Conservation (phyloP, 179 eudicot genomes). For the Spinacia oleracea region DNA sequence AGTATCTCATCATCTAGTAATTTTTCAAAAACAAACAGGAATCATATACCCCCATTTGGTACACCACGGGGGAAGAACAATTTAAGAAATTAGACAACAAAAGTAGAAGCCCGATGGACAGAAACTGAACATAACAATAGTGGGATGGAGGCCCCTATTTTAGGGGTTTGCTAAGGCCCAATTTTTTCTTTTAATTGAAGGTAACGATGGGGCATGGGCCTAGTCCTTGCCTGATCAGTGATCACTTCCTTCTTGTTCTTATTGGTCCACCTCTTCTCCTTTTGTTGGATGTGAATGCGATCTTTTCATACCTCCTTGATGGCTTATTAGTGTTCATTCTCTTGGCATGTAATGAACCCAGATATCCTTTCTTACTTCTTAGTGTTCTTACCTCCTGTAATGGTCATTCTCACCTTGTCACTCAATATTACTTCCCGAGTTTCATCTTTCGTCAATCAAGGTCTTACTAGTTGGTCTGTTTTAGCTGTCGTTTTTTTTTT, state of each 20-base stretch:
- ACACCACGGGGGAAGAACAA: too few species aligned
- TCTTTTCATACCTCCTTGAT: background rate
- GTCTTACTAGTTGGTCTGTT: background rate
- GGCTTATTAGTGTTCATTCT: background rate
- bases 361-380: too few species aligned
- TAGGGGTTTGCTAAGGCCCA: background rate
- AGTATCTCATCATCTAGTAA: too few species aligned
- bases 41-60: too few species aligned
- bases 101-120: too few species aligned
- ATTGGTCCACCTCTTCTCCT: background rate
- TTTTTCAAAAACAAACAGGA: too few species aligned
- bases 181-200: background rate
- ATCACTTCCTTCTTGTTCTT: background rate
- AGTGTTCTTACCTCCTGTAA: background rate
- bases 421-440: background rate
- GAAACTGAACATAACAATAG: background rate
- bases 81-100: too few species aligned
- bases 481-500: background rate
- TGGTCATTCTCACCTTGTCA: background rate
- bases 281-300: background rate
- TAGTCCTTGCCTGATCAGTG: too few species aligned
- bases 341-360: background rate
- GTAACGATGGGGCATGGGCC: conserved; percentile 1
- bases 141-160: background rate
- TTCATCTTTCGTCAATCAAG: background rate